Conservation (phyloP, 352 stramenopile species). For the Phytophthora rubi region DNA sequence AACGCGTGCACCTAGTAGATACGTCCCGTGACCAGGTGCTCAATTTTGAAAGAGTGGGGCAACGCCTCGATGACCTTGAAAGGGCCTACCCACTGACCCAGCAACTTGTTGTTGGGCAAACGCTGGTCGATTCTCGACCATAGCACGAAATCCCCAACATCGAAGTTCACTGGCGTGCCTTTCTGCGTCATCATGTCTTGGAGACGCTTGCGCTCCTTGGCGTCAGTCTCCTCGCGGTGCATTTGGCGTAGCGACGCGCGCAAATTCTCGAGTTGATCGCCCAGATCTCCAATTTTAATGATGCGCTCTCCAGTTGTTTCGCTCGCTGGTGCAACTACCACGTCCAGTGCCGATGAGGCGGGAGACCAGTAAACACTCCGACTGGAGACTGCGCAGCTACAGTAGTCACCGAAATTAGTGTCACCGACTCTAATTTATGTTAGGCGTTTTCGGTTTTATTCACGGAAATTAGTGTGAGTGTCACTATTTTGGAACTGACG, state of each 20-base stretch:
- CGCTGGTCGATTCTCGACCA: not conserved
- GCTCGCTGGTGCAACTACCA: not conserved
- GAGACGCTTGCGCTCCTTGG: not conserved
- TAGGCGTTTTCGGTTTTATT: too few relatives aligned
- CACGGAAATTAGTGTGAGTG: too few relatives aligned
- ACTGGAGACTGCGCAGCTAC: too few relatives aligned
- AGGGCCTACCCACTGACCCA: not conserved
- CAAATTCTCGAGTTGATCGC: not conserved
- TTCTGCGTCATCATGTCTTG: not conserved
- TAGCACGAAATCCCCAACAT: not conserved
- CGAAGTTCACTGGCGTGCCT: not conserved
- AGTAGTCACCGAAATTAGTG: too few relatives aligned
- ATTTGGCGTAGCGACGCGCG: not conserved
- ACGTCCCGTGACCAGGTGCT: not conserved
- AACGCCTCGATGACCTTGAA: not conserved
- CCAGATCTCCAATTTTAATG: not conserved
- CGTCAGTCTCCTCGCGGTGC: not conserved
- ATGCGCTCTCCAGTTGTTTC: not conserved
- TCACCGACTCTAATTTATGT: too few relatives aligned
- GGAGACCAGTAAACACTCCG: not conserved
- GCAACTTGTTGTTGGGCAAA: not conserved
- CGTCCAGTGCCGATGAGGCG: not conserved
- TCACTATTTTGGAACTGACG: too few relatives aligned
- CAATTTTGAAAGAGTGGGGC: not conserved
- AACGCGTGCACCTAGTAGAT: not conserved